Evolutionary conservation across 306 rosid genomes (phyloP).

Genomic region (Fragaria iinumae): DNA sequence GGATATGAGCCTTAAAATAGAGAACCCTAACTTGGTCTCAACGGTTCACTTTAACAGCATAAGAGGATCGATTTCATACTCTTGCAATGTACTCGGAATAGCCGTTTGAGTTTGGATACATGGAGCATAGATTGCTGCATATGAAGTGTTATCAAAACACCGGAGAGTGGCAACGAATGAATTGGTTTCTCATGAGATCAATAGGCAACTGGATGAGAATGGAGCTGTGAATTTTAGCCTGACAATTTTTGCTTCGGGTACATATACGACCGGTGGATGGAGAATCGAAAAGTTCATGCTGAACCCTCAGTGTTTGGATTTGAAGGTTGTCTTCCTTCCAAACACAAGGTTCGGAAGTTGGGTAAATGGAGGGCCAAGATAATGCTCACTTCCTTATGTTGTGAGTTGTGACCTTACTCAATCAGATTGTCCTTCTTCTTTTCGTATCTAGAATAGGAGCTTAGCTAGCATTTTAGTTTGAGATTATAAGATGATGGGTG

Average conservation of each 20-base stretch:
- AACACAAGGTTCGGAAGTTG: background rate
- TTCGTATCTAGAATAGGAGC: background rate
- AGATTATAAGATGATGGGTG: background rate
- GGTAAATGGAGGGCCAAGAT: background rate
- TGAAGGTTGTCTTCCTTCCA: background rate
- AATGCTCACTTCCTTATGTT: background rate
- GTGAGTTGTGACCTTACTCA: background rate
- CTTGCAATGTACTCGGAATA: background rate
- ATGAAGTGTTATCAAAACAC: background rate
- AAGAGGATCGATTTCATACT: background rate
- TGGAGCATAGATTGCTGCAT: background rate
- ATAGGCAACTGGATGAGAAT: background rate
- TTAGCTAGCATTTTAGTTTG: background rate
- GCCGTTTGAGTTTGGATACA: background rate
- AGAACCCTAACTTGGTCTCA: conserved; percentile 7
- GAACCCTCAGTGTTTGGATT: conserved; percentile 2
- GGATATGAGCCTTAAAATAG: background rate
- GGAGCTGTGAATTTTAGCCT: background rate
- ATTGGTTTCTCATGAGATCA: background rate
- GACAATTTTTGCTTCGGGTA: conserved; percentile 1
- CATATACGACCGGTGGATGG: background rate
- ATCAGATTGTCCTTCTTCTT: background rate
- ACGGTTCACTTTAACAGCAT: background rate
- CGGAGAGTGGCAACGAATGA: background rate
- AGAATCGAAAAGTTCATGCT: background rate